Conservation (phyloP, 495 filamentous ascomycete genomes). For the Aeminium ludgeri region DNA sequence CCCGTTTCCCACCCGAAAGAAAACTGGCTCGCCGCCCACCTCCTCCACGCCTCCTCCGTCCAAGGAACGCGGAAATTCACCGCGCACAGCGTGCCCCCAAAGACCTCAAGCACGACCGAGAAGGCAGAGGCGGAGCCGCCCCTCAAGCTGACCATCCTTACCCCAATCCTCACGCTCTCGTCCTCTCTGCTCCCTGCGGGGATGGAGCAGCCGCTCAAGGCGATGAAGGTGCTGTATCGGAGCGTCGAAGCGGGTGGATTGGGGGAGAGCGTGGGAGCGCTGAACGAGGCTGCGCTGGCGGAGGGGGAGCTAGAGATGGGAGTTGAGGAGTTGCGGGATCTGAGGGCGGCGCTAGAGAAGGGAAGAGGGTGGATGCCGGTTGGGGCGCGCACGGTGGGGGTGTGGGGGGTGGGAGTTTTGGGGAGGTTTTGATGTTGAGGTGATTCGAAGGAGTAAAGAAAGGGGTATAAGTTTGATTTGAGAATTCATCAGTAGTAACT, state of each 20-base stretch:
- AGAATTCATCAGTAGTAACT: slow-evolving; percentile 17
- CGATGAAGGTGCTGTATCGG: slow-evolving; percentile 23
- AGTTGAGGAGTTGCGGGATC: slow-evolving; percentile 2
- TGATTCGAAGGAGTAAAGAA: too few relatives aligned
- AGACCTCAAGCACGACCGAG: too few relatives aligned
- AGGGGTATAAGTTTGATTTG: too few relatives aligned
- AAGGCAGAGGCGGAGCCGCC: too few relatives aligned
- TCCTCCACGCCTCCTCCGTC: slow-evolving; percentile 20
- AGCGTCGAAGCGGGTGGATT: neutral
- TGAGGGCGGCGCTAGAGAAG: slow-evolving; percentile 11
- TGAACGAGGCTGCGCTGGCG: slow-evolving; percentile 3
- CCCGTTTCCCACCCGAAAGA: slow-evolving; percentile 11
- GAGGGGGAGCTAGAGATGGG: slow-evolving; percentile 16
- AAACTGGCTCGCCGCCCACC: slow-evolving; percentile 23
- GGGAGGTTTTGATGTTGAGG: too few relatives aligned
- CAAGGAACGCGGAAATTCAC: slow-evolving; percentile 21
- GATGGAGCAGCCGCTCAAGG: slow-evolving; percentile 17
- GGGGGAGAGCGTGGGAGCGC: neutral
- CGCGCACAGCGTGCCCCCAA: slow-evolving; percentile 4
- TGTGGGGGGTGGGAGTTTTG: slow-evolving; percentile 22
- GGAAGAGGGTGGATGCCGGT: slow-evolving; percentile 16
- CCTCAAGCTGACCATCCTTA: slow-evolving; percentile 23
- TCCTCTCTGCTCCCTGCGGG: slow-evolving; percentile 17
- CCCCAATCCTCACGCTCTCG: slow-evolving; percentile 21
- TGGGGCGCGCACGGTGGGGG: slow-evolving; percentile 18